phyloP scores from a whole-genome alignment of 2,329 filamentous ascomycete species.

The Macrophomina tecta region DNA sequence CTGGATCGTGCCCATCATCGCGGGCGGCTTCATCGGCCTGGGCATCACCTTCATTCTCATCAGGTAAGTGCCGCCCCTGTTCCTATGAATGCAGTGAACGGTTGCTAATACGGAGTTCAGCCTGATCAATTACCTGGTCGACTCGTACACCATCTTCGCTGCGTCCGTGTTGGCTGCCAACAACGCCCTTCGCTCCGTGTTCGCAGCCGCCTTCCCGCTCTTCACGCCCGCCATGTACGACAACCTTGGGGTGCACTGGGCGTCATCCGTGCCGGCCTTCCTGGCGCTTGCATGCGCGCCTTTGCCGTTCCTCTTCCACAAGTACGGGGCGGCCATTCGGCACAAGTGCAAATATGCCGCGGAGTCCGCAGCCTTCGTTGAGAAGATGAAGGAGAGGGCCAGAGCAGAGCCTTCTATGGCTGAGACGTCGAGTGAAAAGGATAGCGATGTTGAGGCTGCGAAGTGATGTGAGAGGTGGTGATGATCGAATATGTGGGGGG shows the following conservation, averaged over 20 bases:
- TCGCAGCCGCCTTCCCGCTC: conserved; percentile 79
- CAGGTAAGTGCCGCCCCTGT: conserved; percentile 35
- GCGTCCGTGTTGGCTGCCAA: conserved; percentile 78
- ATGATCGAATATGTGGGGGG: too few relatives aligned
- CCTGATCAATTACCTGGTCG: conserved; percentile 51
- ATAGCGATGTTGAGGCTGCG: not conserved
- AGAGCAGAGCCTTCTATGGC: not conserved
- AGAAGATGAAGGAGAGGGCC: conserved; percentile 33
- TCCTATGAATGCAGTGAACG: conserved; percentile 32
- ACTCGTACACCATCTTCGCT: conserved; percentile 72
- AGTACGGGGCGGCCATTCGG: conserved; percentile 69
- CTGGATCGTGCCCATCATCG: conserved; percentile 1
- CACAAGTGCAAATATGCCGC: conserved; percentile 72
- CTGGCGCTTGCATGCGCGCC: conserved; percentile 73
- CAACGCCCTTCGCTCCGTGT: conserved; percentile 78
- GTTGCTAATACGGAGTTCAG: conserved; percentile 19
- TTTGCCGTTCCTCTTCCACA: conserved; percentile 77
- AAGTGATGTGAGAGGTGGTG: not conserved
- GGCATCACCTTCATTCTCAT: not conserved
- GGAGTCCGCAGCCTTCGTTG: conserved; percentile 68
- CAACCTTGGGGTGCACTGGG: conserved; percentile 69
- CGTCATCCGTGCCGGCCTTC: conserved; percentile 74
- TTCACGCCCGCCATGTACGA: conserved; percentile 59
- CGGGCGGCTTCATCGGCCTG: not conserved
- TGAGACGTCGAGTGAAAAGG: not conserved